Evolutionary conservation across 2,329 filamentous ascomycete genomes (phyloP).

Genomic region (Keithomyces neogunnii): DNA sequence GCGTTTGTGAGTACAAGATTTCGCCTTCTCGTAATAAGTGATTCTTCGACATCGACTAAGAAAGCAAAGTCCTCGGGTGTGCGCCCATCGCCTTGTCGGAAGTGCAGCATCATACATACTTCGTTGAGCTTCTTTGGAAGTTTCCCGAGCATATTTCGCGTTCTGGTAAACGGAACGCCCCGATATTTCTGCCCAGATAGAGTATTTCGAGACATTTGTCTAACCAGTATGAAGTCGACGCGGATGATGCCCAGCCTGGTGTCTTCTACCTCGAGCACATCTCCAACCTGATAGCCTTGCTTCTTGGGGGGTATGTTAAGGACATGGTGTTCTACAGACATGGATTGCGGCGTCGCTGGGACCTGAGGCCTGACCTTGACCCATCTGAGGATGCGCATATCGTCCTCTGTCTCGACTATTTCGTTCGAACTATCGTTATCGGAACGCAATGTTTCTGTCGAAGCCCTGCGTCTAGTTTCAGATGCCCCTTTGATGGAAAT

Average conservation of each 20-base stretch:
- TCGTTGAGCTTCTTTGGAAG: slow-evolving; percentile 34
- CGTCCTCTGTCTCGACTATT: background rate
- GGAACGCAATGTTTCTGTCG: background rate
- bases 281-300: slow-evolving; percentile 12
- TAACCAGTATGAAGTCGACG: slow-evolving; percentile 33
- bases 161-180: slow-evolving; percentile 30
- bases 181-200: slow-evolving; percentile 20
- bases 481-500: background rate
- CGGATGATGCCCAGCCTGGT: slow-evolving; percentile 14
- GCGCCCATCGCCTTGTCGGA: slow-evolving; percentile 26
- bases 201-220: slow-evolving; percentile 26
- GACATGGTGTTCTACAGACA: background rate
- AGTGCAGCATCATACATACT: slow-evolving; percentile 27
- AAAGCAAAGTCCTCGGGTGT: slow-evolving; percentile 24
- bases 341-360: background rate
- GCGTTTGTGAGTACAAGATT: slow-evolving; percentile 48
- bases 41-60: slow-evolving; percentile 31
- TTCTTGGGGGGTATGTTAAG: background rate
- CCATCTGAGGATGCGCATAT: background rate
- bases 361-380: background rate
- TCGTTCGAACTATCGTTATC: background rate
- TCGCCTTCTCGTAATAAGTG: slow-evolving; percentile 30
- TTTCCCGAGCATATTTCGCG: slow-evolving; percentile 24
- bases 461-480: background rate
- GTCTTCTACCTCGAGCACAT: slow-evolving; percentile 20